phyloP scores from a whole-genome alignment of 345 rosid genomes.

The Populus alba region DNA sequence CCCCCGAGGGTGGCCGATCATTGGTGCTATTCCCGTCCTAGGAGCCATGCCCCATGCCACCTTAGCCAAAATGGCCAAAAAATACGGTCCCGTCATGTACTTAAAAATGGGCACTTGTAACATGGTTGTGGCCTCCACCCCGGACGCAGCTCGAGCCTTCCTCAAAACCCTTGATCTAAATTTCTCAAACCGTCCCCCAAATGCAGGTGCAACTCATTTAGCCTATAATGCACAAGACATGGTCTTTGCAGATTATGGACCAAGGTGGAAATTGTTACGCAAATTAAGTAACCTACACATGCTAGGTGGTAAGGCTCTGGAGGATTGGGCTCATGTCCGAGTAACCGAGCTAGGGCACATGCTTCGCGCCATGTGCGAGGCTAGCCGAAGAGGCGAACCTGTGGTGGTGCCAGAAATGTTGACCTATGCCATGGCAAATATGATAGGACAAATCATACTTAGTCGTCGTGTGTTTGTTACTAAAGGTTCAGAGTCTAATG shows the following conservation, averaged over 20 bases:
- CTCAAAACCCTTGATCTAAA: conserved; percentile 50
- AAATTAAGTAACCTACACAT: conserved; percentile 58
- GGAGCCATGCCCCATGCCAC: conserved; percentile 56
- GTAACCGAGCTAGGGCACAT: conserved; percentile 41
- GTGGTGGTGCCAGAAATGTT: conserved; percentile 52
- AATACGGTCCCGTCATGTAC: conserved; percentile 51
- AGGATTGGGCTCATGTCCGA: conserved; percentile 42
- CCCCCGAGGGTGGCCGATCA: conserved; percentile 54
- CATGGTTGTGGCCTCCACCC: conserved; percentile 61
- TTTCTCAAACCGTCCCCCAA: conserved; percentile 55
- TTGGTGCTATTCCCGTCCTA: conserved; percentile 53
- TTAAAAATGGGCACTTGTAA: conserved; percentile 48
- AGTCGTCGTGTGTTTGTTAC: conserved; percentile 46
- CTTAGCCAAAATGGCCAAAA: conserved; percentile 47
- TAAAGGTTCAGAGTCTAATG: conserved; percentile 40
- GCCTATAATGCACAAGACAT: conserved; percentile 59
- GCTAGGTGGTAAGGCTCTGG: conserved; percentile 59
- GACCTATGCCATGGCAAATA: conserved; percentile 48
- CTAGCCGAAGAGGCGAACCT: conserved; percentile 21
- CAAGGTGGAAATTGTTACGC: conserved; percentile 52
- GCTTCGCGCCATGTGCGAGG: conserved; percentile 41
- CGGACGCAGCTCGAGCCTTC: conserved; percentile 51
- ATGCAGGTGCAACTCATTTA: conserved; percentile 52
- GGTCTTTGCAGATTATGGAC: conserved; percentile 59
- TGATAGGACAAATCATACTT: conserved; percentile 53